Conservation (phyloP, 495 filamentous ascomycete genomes). For the Podospora conica region DNA sequence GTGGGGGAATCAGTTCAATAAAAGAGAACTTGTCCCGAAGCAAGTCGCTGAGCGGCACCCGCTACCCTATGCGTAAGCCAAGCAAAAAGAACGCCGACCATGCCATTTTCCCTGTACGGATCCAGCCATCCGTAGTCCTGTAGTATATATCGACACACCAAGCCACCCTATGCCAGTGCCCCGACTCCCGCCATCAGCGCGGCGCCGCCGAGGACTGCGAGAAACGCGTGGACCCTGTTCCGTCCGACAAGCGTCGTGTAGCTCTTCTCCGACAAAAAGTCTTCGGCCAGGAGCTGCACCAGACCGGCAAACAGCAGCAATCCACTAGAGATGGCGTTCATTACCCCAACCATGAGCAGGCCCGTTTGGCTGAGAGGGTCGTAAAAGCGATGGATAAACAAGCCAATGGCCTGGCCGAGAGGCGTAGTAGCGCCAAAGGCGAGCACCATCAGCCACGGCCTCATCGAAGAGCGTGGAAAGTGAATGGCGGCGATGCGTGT, state of each 20-base stretch:
- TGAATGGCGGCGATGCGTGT: slow-evolving; percentile 63
- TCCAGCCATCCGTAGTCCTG: not conserved
- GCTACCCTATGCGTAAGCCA: not conserved
- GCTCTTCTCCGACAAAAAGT: slow-evolving; percentile 85
- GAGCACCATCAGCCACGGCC: slow-evolving; percentile 91
- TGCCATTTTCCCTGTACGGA: not conserved
- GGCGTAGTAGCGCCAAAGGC: slow-evolving; percentile 91
- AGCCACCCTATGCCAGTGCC: slow-evolving; percentile 63
- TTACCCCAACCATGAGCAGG: slow-evolving; percentile 83
- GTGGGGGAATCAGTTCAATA: not conserved
- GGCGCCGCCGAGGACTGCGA: slow-evolving; percentile 70
- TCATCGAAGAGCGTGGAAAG: slow-evolving; percentile 47
- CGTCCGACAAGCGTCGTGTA: slow-evolving; percentile 66
- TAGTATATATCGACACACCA: not conserved
- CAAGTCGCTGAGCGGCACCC: not conserved
- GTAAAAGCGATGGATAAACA: slow-evolving; percentile 76
- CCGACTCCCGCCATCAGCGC: slow-evolving; percentile 82
- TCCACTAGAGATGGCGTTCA: slow-evolving; percentile 85
- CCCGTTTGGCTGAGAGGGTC: slow-evolving; percentile 77
- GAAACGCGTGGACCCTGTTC: slow-evolving; percentile 66
- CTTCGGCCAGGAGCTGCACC: slow-evolving; percentile 87
- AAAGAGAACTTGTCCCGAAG: not conserved
- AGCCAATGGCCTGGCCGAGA: slow-evolving; percentile 81
- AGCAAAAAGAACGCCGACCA: slow-evolving; percentile 1
- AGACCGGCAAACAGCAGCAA: slow-evolving; percentile 85